Conservation (phyloP, 768 basidiomycete genomes). For the Pleurotus djamor region DNA sequence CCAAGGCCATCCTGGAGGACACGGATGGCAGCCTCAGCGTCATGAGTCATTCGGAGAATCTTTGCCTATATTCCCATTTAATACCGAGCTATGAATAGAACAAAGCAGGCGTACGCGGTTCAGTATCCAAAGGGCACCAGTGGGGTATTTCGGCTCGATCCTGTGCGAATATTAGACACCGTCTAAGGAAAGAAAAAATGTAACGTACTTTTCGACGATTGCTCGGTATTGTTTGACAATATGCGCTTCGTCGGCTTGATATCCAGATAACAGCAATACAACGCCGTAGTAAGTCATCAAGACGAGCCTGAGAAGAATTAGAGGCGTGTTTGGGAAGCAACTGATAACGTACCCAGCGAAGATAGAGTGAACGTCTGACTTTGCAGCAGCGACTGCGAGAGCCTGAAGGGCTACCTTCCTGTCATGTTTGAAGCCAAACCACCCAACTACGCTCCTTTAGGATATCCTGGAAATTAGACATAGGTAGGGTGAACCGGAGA, state of each 20-base stretch:
- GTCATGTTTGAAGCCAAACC: constrained; percentile 77
- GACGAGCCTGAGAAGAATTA: constrained; percentile 44
- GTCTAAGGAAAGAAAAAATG: neutral
- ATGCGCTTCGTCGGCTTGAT: constrained; percentile 69
- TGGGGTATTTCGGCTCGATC: constrained; percentile 55
- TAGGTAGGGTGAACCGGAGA: neutral
- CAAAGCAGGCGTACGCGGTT: constrained; percentile 45
- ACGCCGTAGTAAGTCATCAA: constrained; percentile 81
- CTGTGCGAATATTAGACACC: constrained; percentile 23
- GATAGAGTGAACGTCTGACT: constrained; percentile 69
- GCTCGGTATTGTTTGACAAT: constrained; percentile 61
- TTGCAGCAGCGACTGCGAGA: constrained; percentile 63
- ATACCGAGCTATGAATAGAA: neutral
- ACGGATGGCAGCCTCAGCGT: constrained; percentile 63
- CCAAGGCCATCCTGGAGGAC: constrained; percentile 58
- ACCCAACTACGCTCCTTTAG: constrained; percentile 63
- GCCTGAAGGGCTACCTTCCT: constrained; percentile 66
- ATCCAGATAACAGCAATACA: constrained; percentile 69
- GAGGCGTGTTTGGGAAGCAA: neutral
- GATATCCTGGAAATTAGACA: neutral
- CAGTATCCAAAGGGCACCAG: constrained; percentile 71
- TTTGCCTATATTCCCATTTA: constrained; percentile 50
- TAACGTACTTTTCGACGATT: constrained; percentile 61
- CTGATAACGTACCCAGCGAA: constrained; percentile 58
- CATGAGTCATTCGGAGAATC: constrained; percentile 66